phyloP scores from a whole-genome alignment of 139 green algal species.

The Chlorella sorokiniana region DNA sequence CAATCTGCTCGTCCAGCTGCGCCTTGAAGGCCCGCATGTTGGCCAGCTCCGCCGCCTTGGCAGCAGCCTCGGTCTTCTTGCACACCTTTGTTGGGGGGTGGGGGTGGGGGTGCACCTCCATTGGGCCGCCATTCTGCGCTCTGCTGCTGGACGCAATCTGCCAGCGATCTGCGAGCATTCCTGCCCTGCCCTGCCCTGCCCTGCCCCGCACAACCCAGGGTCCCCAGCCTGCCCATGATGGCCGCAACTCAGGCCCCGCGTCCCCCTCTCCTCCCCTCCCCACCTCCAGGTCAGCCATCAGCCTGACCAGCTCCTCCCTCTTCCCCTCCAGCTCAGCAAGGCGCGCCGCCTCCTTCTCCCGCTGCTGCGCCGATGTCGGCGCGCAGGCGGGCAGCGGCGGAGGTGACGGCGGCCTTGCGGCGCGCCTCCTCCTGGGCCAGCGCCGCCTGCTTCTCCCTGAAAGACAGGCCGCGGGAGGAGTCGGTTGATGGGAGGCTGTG shows the following conservation, averaged over 20 bases:
- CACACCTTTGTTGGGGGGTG: constrained; percentile 2
- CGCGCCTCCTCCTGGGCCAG: constrained; percentile 21
- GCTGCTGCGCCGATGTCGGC: constrained; percentile 23
- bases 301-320: constrained; percentile 8
- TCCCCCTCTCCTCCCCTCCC: neutral
- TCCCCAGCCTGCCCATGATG: neutral
- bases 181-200: neutral
- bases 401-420: constrained; percentile 13
- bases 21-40: constrained; percentile 37
- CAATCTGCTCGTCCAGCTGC: constrained; percentile 31
- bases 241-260: neutral
- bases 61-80: constrained; percentile 12
- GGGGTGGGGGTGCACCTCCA: neutral
- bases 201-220: neutral
- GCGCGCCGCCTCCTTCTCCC: constrained; percentile 13
- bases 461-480: neutral
- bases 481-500: too few species aligned
- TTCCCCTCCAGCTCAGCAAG: constrained; percentile 18
- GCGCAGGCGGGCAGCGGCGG: constrained; percentile 3
- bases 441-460: constrained; percentile 38
- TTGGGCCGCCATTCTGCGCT: too few species aligned
- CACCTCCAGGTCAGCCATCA: constrained; percentile 32
- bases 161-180: too few species aligned
- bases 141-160: too few species aligned
- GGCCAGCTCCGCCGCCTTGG: constrained; percentile 15